Evolutionary conservation across 768 basidiomycete genomes (phyloP), one percentile per base, ranked within the genome.

Genomic region (Russula ochroleuca): DNA sequence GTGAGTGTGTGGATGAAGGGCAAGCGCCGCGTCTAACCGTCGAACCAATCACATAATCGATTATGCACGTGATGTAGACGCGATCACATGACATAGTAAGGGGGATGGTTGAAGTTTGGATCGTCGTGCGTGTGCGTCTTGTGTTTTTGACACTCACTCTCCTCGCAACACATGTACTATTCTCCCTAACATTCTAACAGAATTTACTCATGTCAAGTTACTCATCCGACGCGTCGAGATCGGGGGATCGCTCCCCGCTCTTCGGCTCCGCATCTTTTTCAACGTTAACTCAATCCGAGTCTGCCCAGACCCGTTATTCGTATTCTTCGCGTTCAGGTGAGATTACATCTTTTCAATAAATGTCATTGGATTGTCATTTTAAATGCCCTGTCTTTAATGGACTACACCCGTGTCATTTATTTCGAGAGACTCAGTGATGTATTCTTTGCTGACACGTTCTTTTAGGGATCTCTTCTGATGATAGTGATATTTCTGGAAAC

Each of bases 191-290:
- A 43, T 51, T 52, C 66, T 59, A 47, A 50, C 61, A 35, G 41
- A 49, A 48, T 31, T 55, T 19, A 47, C 35, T 33, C 43, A 80
- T 81, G 80, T 73, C 78, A 57, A 75, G 69, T 43, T 75, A 77
- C 71, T 70, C 74, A 31, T 67, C 73, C 40, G 70, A 71, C 41
- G 68, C 69, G 63, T 73, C 73, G 41, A 70, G 66, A 19, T 67
- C 68, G 58, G 71, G 70, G 17, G 76, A 79, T 23, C 80, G 85
- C 78, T 88, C 87, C 54, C 87, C 85, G 25, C 76, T 80, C 23
- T 81, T 81, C 68, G 85, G 84, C 74, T 83, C 84, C 50, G 79
- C 82, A 21, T 83, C 84, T 0, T 84, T 79, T 69, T 81, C 82
- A 17, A 79, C 80, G 0, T 70, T 83, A 54, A 79, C 82, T 19